Base-by-base conservation (phyloP, 768 basidiomycete species). In the Amanita rubescens region DNA sequence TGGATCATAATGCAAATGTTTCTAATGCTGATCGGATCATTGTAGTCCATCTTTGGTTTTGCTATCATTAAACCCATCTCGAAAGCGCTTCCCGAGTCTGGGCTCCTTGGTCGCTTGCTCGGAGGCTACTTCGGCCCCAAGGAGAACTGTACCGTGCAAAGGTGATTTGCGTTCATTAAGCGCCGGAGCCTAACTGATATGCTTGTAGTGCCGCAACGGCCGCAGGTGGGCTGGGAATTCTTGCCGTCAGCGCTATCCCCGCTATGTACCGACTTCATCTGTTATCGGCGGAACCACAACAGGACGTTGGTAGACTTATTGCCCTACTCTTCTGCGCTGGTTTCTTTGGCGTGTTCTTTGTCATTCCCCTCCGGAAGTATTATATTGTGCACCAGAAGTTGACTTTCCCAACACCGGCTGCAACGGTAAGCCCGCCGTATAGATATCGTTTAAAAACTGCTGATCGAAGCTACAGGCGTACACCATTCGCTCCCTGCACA, bases 311-410 rank as follows among this genome's bases (percentile, higher is more conserved):
- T 2, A 75, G 71, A 45, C 67, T 84, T 15, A 78, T 83, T 56
- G 75, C 79, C 1, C 70, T 84, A 37, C 78, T 78, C 8, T 64
- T 73, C 11, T 76, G 73, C 56, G 72, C 76, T 45, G 77, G 76
- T 35, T 80, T 82, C 70, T 83, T 80, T 57, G 81, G 80, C 43
- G 75, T 83, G 8, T 81, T 84, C 65, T 85, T 86, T 71, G 80
- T 80, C 51, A 79, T 84, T 53, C 82, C 82, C 1, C 67, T 82
- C 33, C 75, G 80, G 51, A 77, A 76, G 57, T 80, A 80, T 64
- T 84, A 79, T 66, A 81, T 85, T 57, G 68, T 84, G 49, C 73
- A 78, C 59, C 79, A 81, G 63, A 82, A 81, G 63, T 65, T 82
- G 14, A 78, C 78, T 14, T 84, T 84, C 70, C 82, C 81, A 0